A percentile compares a stretch with the other conserved stretches of the same genome.
These are phyloP conservation scores for Epichloe gansuensis DNA, from an alignment of 2,329 filamentous ascomycete genomes.

Conservation along the genomic window DNA sequence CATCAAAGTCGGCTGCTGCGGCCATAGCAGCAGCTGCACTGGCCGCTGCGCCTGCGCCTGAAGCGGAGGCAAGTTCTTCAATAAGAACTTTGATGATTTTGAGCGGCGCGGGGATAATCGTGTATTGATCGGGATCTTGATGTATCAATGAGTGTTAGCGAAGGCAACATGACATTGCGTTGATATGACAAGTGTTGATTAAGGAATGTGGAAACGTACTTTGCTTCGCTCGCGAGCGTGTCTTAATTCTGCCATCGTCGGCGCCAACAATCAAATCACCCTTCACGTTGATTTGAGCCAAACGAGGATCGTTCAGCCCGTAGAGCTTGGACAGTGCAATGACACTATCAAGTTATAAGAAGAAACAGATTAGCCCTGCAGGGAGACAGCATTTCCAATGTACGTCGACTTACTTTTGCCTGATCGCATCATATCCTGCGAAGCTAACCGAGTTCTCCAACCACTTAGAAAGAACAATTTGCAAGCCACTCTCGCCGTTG, in stretches of 20 bases:
- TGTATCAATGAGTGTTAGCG: neutral
- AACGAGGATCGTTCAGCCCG: slow-evolving; percentile 67
- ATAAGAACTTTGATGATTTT: slow-evolving; percentile 96
- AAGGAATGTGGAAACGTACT: slow-evolving; percentile 37
- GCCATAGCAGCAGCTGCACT: slow-evolving; percentile 51
- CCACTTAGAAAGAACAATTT: slow-evolving; percentile 89
- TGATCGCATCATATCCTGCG: slow-evolving; percentile 94
- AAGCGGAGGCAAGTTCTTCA: slow-evolving; percentile 75
- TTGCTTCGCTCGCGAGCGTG: slow-evolving; percentile 74
- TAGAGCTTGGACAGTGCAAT: slow-evolving; percentile 89
- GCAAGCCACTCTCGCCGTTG: slow-evolving; percentile 65
- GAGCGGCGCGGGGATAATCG: slow-evolving; percentile 71
- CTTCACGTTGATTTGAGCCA: slow-evolving; percentile 72
- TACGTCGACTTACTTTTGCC: slow-evolving; percentile 66
- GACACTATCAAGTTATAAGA: slow-evolving; percentile 44
- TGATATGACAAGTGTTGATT: neutral
- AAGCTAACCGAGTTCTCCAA: slow-evolving; percentile 94
- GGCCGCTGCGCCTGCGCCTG: slow-evolving; percentile 48
- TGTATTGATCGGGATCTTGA: slow-evolving; percentile 76
- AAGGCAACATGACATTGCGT: neutral
- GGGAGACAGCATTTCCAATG: neutral
- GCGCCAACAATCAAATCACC: slow-evolving; percentile 77
- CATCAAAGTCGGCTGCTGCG: slow-evolving; percentile 40
- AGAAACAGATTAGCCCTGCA: neutral
- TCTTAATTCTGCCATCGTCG: slow-evolving; percentile 74